These are phyloP conservation scores for Aspergillus melleus DNA, from an alignment of 2,329 filamentous ascomycete genomes.

Conservation along the genomic window DNA sequence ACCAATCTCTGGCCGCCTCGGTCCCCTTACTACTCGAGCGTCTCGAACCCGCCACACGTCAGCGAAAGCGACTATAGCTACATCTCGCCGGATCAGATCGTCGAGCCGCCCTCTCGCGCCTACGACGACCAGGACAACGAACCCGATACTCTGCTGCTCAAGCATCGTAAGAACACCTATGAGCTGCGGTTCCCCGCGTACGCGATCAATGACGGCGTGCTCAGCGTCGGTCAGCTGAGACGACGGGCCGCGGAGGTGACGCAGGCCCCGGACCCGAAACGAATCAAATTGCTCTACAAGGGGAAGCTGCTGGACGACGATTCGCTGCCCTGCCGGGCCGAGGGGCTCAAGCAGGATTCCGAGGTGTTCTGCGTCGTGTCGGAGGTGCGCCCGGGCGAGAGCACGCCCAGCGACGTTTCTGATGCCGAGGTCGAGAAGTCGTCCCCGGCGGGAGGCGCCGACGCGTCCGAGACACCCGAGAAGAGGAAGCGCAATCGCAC, in stretches of 20 bases:
- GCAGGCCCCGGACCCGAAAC: constrained; percentile 34
- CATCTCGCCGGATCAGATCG: constrained; percentile 38
- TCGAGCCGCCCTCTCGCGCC: constrained; percentile 21
- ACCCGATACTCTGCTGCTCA: constrained; percentile 47
- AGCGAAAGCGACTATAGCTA: constrained; percentile 42
- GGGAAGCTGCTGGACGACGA: constrained; percentile 47
- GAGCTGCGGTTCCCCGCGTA: constrained; percentile 48
- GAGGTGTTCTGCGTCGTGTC: constrained; percentile 49
- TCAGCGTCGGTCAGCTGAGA: constrained; percentile 45
- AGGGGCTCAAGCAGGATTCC: constrained; percentile 50
- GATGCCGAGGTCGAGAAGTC: constrained; percentile 26
- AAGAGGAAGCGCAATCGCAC: constrained; percentile 17
- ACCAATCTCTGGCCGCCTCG: constrained; percentile 32
- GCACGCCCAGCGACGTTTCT: constrained; percentile 33
- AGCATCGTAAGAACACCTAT: constrained; percentile 44
- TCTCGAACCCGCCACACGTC: constrained; percentile 33
- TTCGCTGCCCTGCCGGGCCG: constrained; percentile 38
- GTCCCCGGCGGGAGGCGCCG: constrained; percentile 11
- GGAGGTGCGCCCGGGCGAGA: constrained; percentile 33
- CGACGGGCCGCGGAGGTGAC: constrained; percentile 40
- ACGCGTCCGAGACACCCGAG: constrained; percentile 12
- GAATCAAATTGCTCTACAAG: constrained; percentile 49
- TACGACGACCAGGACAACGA: constrained; percentile 28
- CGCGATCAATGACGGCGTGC: constrained; percentile 47
- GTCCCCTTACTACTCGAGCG: constrained; percentile 30